Evolutionary conservation across 2,329 filamentous ascomycete genomes (phyloP).

Genomic region (Chaetomium olivaceum): DNA sequence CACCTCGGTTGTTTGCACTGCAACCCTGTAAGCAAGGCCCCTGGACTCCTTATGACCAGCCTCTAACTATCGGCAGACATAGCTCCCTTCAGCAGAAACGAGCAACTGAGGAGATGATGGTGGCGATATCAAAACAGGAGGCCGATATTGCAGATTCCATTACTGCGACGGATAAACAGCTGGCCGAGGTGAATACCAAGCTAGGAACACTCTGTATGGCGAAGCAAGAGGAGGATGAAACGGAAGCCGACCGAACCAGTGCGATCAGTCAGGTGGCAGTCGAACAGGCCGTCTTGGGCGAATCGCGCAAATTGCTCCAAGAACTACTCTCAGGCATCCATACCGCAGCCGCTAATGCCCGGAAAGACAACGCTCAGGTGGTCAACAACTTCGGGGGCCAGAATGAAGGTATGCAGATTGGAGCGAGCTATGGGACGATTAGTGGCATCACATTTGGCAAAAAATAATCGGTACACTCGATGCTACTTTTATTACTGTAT

Average conservation of each 20-base stretch:
- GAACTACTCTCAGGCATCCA: slow-evolving; percentile 25
- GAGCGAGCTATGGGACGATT: slow-evolving; percentile 15
- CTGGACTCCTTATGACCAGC: too few relatives aligned
- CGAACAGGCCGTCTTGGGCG: slow-evolving; percentile 21
- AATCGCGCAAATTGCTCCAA: slow-evolving; percentile 24
- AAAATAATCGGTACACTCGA: slow-evolving; percentile 2
- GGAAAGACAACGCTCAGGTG: slow-evolving; percentile 14
- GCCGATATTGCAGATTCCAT: too few relatives aligned
- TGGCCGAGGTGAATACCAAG: slow-evolving; percentile 23
- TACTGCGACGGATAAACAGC: slow-evolving; percentile 16
- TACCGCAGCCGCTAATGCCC: slow-evolving; percentile 24
- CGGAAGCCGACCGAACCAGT: slow-evolving; percentile 22
- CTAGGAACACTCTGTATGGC: slow-evolving; percentile 22
- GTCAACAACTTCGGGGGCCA: slow-evolving; percentile 17
- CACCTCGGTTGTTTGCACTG: too few relatives aligned
- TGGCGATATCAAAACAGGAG: too few relatives aligned
- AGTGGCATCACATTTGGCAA: slow-evolving; percentile 20
- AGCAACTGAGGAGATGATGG: too few relatives aligned
- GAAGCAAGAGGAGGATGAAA: slow-evolving; percentile 20
- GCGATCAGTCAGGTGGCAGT: slow-evolving; percentile 23
- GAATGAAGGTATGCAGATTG: slow-evolving; percentile 18
- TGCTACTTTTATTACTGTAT: background rate
- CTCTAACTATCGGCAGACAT: too few relatives aligned
- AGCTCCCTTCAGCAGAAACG: too few relatives aligned
- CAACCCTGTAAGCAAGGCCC: too few relatives aligned